Evolutionary conservation across 1,284 basidiomycete genomes (phyloP), one percentile per base, ranked within the genome.

Genomic region (Vanrija sp.): DNA sequence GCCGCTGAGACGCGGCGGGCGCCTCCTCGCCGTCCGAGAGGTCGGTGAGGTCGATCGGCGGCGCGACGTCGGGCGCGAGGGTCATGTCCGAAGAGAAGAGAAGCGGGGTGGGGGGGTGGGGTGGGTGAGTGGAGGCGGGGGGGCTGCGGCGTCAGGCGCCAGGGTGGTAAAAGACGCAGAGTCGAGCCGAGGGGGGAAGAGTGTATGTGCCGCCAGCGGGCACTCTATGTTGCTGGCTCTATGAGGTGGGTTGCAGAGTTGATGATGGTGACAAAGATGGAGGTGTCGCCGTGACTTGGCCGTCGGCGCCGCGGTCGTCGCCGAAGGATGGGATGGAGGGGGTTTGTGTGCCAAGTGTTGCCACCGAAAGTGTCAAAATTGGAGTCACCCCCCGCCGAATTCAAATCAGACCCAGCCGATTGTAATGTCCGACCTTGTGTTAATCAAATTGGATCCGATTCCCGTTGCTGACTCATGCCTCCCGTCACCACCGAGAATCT

Each of bases 41-140:
- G 36, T 36, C 53, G 6, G 57, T 55, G 22, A 59, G 44, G 45
- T 58, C 56, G 19, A 58, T 58, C 3, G 56, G 31, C 31, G 31
- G 31, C 12, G 31, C 25, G 25, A 27, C 25, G 25, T 10, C 25
- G 25, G 25, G 25, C 25, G 25, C 31, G 12, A 31, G 31, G 9
- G 31, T 31, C 31, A 31, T 31, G 31, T 22, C 2, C 9, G 31
- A 31, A 4, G 31, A 14, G 12, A 14, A 31, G 10, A 14, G 15
- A 31, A 14, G 31, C 15, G 31, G 31, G 31, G 31, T 31, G 7
- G 27, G 5, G 27, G 27, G 10, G 31, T 9, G 10, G 31, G 12
- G 10, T 4, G 12, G 31, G 27, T 10, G 1, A 14, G 31, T 14
- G 31, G 31, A 14, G 31, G 15, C 12, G 31, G 31, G n/a, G n/a